These are phyloP conservation scores for Penicillium brevicompactum DNA, from an alignment of 2,329 filamentous ascomycete species.

Conservation along the genomic window DNA sequence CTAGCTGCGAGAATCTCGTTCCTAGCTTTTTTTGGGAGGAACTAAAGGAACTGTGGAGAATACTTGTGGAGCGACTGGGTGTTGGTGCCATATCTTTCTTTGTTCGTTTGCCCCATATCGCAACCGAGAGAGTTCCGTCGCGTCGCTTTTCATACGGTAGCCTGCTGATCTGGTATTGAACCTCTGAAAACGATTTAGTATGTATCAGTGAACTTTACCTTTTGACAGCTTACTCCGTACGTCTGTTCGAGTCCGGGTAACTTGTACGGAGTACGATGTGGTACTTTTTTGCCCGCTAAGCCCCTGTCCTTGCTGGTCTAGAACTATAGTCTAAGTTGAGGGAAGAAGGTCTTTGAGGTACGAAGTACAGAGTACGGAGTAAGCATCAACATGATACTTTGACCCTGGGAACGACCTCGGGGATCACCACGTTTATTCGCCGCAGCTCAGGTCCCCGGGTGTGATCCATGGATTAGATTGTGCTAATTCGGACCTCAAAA, in stretches of 20 bases:
- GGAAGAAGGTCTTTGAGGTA: too few relatives aligned
- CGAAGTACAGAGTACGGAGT: too few relatives aligned
- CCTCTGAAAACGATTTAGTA: neutral
- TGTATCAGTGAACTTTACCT: constrained; percentile 3
- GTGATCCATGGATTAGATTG: neutral
- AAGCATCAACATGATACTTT: neutral
- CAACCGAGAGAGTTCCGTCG: neutral
- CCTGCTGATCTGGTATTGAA: constrained; percentile 3
- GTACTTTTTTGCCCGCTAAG: neutral
- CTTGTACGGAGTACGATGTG: neutral
- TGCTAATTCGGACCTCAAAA: neutral
- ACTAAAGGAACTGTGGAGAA: constrained; percentile 12
- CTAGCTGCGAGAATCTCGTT: neutral
- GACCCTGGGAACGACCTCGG: neutral
- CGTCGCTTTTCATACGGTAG: neutral
- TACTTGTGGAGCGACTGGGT: neutral
- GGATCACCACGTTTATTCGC: neutral
- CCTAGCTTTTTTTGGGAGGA: neutral
- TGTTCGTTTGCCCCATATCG: constrained; percentile 1
- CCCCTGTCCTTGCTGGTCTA: neutral
- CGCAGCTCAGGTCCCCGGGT: neutral
- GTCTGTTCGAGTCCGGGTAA: neutral
- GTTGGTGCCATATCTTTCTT: constrained; percentile 4
- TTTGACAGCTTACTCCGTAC: neutral
- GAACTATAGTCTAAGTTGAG: too few relatives aligned